Evolutionary conservation across 2,329 filamentous ascomycete species (phyloP).

Genomic region (Eurotiales sp.): DNA sequence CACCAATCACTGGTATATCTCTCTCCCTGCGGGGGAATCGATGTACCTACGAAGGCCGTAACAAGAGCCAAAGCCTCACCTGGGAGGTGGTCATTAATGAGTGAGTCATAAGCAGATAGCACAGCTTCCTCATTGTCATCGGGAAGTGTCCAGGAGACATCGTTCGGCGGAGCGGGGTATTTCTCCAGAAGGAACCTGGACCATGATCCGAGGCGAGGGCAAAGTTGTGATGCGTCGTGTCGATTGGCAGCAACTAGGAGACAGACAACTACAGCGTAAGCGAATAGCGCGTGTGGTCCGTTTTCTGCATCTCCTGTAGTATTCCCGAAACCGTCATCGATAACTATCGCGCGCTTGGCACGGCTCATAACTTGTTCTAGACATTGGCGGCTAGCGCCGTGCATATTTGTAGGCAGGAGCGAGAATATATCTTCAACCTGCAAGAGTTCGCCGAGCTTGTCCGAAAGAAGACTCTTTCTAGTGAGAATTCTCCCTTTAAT

Average conservation of each 20-base stretch:
- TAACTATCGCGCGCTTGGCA: constrained; percentile 3
- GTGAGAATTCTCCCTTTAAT: constrained; percentile 29
- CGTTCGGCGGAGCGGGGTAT: constrained; percentile 28
- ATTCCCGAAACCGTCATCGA: constrained; percentile 15
- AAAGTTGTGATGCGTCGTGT: constrained; percentile 18
- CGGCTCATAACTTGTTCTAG: neutral
- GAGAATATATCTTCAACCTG: constrained; percentile 26
- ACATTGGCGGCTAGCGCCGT: constrained; percentile 18
- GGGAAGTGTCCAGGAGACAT: constrained; percentile 28
- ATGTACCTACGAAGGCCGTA: neutral
- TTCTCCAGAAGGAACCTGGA: constrained; percentile 31
- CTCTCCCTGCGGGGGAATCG: neutral
- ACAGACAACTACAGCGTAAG: constrained; percentile 31
- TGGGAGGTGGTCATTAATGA: constrained; percentile 19
- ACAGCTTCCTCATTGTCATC: constrained; percentile 26
- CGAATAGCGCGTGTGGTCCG: constrained; percentile 21
- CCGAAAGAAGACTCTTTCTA: constrained; percentile 27
- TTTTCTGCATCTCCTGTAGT: constrained; percentile 13
- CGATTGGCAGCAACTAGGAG: constrained; percentile 28
- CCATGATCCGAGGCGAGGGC: constrained; percentile 35
- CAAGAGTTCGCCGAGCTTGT: constrained; percentile 34
- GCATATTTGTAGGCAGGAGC: constrained; percentile 27
- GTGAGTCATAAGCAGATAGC: constrained; percentile 22
- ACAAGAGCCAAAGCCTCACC: constrained; percentile 5
- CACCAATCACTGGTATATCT: constrained; percentile 27